Evolutionary conservation across 441 rosid species (phyloP).

Genomic region (Gossypium gossypioides): DNA sequence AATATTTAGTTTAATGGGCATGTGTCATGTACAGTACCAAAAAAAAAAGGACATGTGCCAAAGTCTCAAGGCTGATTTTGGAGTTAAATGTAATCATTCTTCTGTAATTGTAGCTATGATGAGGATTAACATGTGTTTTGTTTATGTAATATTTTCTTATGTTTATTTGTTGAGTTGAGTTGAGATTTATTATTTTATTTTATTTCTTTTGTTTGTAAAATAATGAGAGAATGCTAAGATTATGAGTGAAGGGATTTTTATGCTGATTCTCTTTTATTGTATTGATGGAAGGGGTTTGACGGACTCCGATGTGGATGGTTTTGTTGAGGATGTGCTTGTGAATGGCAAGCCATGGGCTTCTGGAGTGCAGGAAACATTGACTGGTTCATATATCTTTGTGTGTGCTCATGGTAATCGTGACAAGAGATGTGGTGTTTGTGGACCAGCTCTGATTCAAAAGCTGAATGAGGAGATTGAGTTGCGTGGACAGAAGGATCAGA

Average conservation of each 20-base stretch:
- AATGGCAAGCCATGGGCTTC: conserved; percentile 72
- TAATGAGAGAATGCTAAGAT: not conserved
- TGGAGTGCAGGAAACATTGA: conserved; percentile 45
- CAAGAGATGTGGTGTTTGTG: conserved; percentile 91
- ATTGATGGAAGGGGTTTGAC: conserved; percentile 47
- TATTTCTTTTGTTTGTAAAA: not conserved
- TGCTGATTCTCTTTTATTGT: conserved; percentile 5
- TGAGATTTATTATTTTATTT: not conserved
- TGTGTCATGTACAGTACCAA: not conserved
- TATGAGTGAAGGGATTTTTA: not conserved
- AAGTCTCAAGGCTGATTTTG: not conserved
- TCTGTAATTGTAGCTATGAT: not conserved
- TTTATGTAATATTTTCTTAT: not conserved
- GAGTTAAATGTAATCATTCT: not conserved
- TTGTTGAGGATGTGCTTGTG: conserved; percentile 83
- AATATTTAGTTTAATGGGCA: not conserved
- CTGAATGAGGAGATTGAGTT: conserved; percentile 48
- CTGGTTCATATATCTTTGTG: conserved; percentile 65
- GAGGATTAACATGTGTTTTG: not conserved
- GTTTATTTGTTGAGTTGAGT: not conserved
- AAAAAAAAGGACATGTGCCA: not conserved
- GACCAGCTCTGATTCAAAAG: conserved; percentile 68
- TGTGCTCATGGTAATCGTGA: conserved; percentile 89
- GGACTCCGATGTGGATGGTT: conserved; percentile 51
- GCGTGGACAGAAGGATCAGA: conserved; percentile 47